Base-by-base conservation (phyloP, 108 stramenopile genomes). In the Nitzschia palea region DNA sequence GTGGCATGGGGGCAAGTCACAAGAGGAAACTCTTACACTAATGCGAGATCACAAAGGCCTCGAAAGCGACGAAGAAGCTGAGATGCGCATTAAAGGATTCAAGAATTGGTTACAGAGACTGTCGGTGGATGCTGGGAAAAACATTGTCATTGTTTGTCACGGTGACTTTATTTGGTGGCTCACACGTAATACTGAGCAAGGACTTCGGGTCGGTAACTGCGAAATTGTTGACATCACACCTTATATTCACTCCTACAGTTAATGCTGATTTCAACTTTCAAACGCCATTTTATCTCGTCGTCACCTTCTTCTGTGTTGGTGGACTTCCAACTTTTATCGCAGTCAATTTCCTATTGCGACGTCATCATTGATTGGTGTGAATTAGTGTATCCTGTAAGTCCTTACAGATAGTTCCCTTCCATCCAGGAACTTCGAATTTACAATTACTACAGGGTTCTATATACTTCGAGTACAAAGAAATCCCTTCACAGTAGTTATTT, bases 101-200 rank as follows among this genome's bases (percentile, higher is more conserved):
- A 42, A 40, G 23, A n/a, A 40, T 15, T 40, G 3, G 3, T 20
- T 60, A 20, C 37, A 29, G 30, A n/a, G n/a, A n/a, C n/a, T n/a
- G n/a, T n/a, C n/a, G n/a, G 40, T 22, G 25, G 3, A 5, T 4
- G n/a, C 5, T 26, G 58, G 26, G 4, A 6, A 42, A 60, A 60
- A 22, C 6, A 60, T 60, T 9, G 58, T 60, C 4, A 29, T 60
- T 25, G 40, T 60, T 40, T 60, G 58, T 25, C 58, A 60, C 30
- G 17, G 37, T 9, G 58, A 60, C 22, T 17, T 26, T 9, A 60
- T 42, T 60, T 60, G 58, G 58, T 60, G 58, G 58, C 30, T 60
- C 6, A 60, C 58, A 40, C 15, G 58, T 20, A 12, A 60, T n/a
- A 18, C 4, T 40, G 10, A 42, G 40, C 15, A 36, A 40, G 3